Evolutionary conservation across 192 early-diverging fungal species (phyloP), one percentile per base, ranked within the genome.

Genomic region (Coemansia sp.): DNA sequence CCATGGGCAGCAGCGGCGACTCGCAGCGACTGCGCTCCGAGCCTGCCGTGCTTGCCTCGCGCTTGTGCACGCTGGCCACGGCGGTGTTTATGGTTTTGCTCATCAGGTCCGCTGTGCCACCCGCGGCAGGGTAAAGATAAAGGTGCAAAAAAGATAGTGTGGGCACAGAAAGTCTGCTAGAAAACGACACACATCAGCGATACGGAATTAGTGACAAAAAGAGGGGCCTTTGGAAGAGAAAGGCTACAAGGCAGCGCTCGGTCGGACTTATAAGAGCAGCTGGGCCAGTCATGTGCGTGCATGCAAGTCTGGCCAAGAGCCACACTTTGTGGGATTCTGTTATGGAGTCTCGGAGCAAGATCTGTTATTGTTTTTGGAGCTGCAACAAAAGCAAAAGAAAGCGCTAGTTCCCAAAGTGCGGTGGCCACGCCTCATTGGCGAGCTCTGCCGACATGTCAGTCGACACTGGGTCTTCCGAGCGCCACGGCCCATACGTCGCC

Each of bases 1-100:
- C 77, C 77, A 80, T 80, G n/a, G 77, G 77, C 55, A 80, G 72
- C 45, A 80, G 65, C 23, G 77, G 77, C 49, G 77, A 80, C 58
- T 73, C 77, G 63, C 77, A 80, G 48, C 77, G 57, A 62, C 76
- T 73, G 19, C 70, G 70, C 48, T 73, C 58, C 23, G 76, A 60
- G 24, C 69, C 63, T 11, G 47, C 53, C 5, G 48, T 25, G 12
- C 47, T 49, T 5, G 47, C 47, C 15, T n/a, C 15, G 5, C 47
- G 47, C 47, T 49, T n/a, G n/a, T 49, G 47, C 47, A 21, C 47
- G 47, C 47, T 49, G 45, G 21, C 49, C 14, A 11, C 23, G 37
- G 23, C 14, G 17, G 7, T 54, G 50, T 55, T 27, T n/a, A 27
- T 17, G 62, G 45, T 38, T 43, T 51, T 41, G 37, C 57, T 58